Evolutionary conservation across 495 filamentous ascomycete species (phyloP), one percentile per base, ranked within the genome.

Genomic region (Jackrogersella multiformis): DNA sequence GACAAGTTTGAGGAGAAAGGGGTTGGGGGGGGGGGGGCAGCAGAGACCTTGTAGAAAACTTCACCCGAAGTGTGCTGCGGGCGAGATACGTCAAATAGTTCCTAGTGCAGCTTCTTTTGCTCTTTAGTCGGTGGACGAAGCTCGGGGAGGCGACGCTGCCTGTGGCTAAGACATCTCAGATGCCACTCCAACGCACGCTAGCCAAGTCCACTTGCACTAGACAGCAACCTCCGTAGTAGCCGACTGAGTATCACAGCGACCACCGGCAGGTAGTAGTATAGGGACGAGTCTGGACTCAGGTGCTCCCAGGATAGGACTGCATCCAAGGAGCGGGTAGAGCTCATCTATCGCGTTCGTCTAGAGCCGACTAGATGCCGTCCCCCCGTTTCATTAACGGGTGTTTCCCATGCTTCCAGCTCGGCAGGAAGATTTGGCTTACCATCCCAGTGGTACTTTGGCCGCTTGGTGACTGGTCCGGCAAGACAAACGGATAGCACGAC

Each of bases 141-240:
- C 36, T 44, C 42, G n/a, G 49, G 51, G 28, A 34, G 42, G 60
- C 42, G 36, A 48, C 59, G 44, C 56, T 38, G 42, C 63, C 55
- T 52, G n/a, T 18, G 51, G 34, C 56, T 61, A 64, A 61, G 61
- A 54, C 42, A 57, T 8, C 48, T 57, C 36, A 56, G 56, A 64
- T 65, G 67, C 51, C 67, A 65, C 60, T 51, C 61, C 65, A 69
- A 64, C 24, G 55, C 44, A 64, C 59, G 23, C 48, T 60, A 66
- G 63, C 53, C 56, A 13, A 34, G 30, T 30, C 44, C 26, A 39
- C 39, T 20, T 41, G 44, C 45, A 20, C 15, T 28, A 57, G 36
- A 46, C 61, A 61, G 67, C 32, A 65, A 61, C 55, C 66, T 69
- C 60, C 67, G 66, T 56, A 60, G 56, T 35, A 56, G 34, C 39